Conservation (phyloP, 441 rosid species). For the Bocquillonia castaneifolia region DNA sequence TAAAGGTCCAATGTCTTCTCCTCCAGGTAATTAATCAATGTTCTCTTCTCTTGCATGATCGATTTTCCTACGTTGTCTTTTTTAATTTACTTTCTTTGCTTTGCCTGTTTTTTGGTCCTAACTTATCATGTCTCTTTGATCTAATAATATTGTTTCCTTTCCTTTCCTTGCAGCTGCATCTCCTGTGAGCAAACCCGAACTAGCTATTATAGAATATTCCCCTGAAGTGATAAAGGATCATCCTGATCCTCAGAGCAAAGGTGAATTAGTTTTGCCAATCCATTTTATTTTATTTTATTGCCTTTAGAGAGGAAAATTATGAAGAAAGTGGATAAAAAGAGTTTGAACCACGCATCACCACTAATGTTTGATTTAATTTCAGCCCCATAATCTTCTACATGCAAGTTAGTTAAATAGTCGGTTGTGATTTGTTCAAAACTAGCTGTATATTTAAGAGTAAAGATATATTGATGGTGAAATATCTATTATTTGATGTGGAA, state of each 20-base stretch:
- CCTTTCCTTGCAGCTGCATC: constrained; percentile 39
- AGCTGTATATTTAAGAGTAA: constrained; percentile 10
- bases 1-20: constrained; percentile 56
- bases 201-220: constrained; percentile 63
- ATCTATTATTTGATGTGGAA: constrained; percentile 11
- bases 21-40: constrained; percentile 40
- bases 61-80: background rate
- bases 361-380: constrained; percentile 26
- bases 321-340: constrained; percentile 20
- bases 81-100: background rate
- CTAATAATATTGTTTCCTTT: background rate
- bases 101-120: background rate
- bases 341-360: constrained; percentile 22
- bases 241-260: constrained; percentile 40
- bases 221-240: constrained; percentile 34
- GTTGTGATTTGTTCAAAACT: constrained; percentile 13
- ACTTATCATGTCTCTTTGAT: background rate
- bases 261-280: constrained; percentile 26
- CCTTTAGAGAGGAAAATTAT: background rate
- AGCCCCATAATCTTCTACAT: constrained; percentile 12
- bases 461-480: constrained; percentile 3
- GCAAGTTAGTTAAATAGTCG: background rate
- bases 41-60: too few relatives aligned
- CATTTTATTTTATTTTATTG: background rate
- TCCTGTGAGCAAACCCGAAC: constrained; percentile 41